phyloP scores from a whole-genome alignment of 352 stramenopile species.

The Globisporangium orthogonon region DNA sequence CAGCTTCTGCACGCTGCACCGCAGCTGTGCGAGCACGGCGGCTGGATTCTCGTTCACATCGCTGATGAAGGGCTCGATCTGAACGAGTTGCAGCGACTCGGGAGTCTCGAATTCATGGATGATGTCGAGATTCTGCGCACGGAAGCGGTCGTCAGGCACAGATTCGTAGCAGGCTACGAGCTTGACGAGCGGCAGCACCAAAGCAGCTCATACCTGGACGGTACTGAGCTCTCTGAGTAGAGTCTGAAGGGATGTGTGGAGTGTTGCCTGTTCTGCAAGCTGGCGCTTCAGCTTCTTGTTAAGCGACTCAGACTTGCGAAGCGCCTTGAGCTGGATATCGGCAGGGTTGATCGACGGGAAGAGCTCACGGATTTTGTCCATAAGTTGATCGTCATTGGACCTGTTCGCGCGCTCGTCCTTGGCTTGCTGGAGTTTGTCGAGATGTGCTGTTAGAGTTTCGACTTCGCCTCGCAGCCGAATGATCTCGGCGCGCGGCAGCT shows the following conservation, averaged over 20 bases:
- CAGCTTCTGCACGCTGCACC: constrained; percentile 3
- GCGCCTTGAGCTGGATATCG: constrained; percentile 2
- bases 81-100: not conserved
- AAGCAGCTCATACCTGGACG: not conserved
- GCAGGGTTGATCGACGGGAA: constrained; percentile 5
- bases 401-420: not conserved
- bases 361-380: not conserved
- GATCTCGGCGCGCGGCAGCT: constrained; percentile 8
- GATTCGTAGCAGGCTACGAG: not conserved
- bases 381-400: not conserved
- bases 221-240: constrained; percentile 6
- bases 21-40: constrained; percentile 1
- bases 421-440: constrained; percentile 7
- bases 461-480: constrained; percentile 8
- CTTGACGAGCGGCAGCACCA: not conserved
- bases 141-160: not conserved
- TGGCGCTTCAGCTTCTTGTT: constrained; percentile 7
- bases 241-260: constrained; percentile 3
- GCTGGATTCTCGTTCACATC: not conserved
- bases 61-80: not conserved
- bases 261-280: constrained; percentile 3
- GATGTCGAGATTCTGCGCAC: constrained; percentile 1
- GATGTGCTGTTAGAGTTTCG: constrained; percentile 5
- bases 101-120: not conserved
- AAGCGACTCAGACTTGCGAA: constrained; percentile 5